A percentile compares a stretch with the other conserved stretches of the same genome.
Evolutionary conservation across 352 stramenopile genomes (phyloP).

Genomic region (Globisporangium cylindrosporum): DNA sequence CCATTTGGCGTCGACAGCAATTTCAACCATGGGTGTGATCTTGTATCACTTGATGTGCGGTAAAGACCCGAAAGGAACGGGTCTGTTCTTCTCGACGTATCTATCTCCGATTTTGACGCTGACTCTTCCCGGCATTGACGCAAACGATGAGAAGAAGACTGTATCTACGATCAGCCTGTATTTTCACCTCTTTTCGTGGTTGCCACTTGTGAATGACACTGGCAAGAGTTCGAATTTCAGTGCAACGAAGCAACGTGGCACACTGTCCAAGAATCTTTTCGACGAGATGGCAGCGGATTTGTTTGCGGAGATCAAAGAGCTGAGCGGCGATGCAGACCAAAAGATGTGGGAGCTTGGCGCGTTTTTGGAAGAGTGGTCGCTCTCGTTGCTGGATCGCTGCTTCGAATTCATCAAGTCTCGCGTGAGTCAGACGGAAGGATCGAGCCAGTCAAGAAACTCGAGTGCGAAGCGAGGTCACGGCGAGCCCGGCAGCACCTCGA

Average conservation of each 20-base stretch:
- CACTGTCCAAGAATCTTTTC: conserved; percentile 33
- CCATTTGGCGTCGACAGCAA: conserved; percentile 66
- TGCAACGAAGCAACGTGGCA: conserved; percentile 33
- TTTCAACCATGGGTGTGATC: conserved; percentile 62
- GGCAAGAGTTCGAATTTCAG: conserved; percentile 33
- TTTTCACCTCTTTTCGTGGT: conserved; percentile 63
- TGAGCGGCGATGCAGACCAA: conserved; percentile 36
- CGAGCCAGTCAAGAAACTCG: conserved; percentile 17
- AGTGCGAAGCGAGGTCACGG: conserved; percentile 17
- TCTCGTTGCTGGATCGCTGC: conserved; percentile 59
- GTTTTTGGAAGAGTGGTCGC: conserved; percentile 64
- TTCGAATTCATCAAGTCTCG: conserved; percentile 64
- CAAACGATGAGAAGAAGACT: conserved; percentile 79
- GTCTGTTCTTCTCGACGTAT: conserved; percentile 56
- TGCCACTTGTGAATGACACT: conserved; percentile 69
- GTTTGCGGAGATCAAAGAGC: conserved; percentile 33
- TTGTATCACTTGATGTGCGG: conserved; percentile 65
- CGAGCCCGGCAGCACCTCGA: conserved; percentile 18
- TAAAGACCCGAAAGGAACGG: conserved; percentile 36
- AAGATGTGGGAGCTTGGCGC: conserved; percentile 58
- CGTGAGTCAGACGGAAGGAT: conserved; percentile 32
- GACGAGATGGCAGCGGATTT: conserved; percentile 39
- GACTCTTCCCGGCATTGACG: conserved; percentile 69
- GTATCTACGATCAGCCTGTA: conserved; percentile 62
- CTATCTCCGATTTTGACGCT: conserved; percentile 54